phyloP scores from a whole-genome alignment of 1,284 basidiomycete species.

The Sparassis latifolia region DNA sequence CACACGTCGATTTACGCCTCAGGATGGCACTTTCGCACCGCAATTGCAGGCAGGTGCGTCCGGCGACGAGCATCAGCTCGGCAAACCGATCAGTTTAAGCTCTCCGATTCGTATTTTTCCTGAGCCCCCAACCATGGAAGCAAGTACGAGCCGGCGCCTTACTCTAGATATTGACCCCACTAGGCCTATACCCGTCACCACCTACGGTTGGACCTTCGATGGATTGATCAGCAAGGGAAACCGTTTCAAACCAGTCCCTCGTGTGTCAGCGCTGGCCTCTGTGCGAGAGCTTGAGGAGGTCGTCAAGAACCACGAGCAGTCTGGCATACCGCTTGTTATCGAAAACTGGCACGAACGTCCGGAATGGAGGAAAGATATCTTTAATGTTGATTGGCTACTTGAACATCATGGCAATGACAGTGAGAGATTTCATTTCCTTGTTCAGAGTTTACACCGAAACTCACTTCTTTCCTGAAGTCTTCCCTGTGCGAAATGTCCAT shows the following conservation, averaged over 20 bases:
- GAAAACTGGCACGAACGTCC: constrained; percentile 46
- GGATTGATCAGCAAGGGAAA: constrained; percentile 30
- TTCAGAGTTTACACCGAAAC: background rate
- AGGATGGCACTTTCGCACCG: too few species aligned
- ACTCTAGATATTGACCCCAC: too few species aligned
- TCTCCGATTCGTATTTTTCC: too few species aligned
- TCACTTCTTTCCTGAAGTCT: constrained; percentile 11
- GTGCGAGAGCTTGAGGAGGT: constrained; percentile 12
- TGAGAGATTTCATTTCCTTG: constrained; percentile 8
- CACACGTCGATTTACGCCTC: too few species aligned
- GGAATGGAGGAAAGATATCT: constrained; percentile 46
- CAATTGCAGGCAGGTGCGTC: too few species aligned
- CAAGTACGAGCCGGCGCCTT: too few species aligned
- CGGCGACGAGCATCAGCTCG: too few species aligned
- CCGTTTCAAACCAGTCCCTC: constrained; percentile 37
- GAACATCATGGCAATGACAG: constrained; percentile 20
- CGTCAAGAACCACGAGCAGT: constrained; percentile 40
- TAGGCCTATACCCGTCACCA: constrained; percentile 26
- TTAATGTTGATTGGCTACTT: constrained; percentile 48
- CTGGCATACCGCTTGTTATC: constrained; percentile 56
- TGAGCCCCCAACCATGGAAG: too few species aligned
- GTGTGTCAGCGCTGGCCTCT: constrained; percentile 29
- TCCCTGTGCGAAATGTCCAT: constrained; percentile 25
- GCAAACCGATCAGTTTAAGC: too few species aligned
- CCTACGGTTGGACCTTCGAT: constrained; percentile 46